Conservation (phyloP, 768 basidiomycete genomes). For the Lactarius deliciosus region DNA sequence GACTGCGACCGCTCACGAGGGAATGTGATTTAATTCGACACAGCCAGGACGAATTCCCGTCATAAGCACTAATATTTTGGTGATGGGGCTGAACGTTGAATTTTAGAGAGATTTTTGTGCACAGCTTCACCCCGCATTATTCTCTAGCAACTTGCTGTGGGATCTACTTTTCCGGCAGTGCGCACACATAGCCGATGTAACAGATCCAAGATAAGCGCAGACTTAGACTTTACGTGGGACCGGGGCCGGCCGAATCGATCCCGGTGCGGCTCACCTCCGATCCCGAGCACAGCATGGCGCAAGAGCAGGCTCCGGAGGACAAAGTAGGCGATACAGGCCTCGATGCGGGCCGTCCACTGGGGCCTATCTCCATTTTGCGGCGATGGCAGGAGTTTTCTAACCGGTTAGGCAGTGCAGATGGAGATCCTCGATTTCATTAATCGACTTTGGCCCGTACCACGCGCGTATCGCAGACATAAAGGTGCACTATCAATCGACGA, state of each 20-base stretch:
- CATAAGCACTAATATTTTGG: neutral
- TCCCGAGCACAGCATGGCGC: neutral
- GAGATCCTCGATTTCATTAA: slow-evolving; percentile 7
- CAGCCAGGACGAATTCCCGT: neutral
- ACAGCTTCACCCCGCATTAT: neutral
- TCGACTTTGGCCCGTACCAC: neutral
- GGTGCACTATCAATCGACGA: neutral
- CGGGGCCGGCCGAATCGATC: neutral
- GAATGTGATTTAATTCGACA: neutral
- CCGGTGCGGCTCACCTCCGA: neutral
- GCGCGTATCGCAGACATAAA: neutral
- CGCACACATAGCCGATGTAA: neutral
- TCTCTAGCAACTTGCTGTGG: neutral
- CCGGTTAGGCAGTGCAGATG: neutral
- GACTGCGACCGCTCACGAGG: neutral
- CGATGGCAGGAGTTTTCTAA: neutral
- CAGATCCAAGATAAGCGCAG: neutral
- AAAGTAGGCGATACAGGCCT: slow-evolving; percentile 7
- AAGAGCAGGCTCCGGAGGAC: neutral
- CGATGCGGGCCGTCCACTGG: neutral
- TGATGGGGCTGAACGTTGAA: neutral
- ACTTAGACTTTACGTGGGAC: neutral
- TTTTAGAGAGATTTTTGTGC: neutral
- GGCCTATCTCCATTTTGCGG: neutral
- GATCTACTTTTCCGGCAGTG: neutral